Evolutionary conservation across 257 asterid species (phyloP).

Genomic region (Solanum bukasovii): DNA sequence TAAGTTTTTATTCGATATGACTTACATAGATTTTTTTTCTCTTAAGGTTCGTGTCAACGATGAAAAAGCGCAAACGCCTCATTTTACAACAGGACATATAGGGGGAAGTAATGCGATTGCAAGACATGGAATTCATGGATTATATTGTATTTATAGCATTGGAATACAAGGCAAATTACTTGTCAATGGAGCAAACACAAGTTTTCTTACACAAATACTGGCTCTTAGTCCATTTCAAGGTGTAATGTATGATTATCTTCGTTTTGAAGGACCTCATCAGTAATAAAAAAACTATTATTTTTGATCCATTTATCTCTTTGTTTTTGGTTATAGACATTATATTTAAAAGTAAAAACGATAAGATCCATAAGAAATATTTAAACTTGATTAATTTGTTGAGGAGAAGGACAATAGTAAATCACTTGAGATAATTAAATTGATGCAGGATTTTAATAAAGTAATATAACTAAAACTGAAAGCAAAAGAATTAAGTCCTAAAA

Average conservation of each 20-base stretch:
- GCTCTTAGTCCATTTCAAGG: constrained; percentile 3
- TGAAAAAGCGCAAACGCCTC: constrained; percentile 6
- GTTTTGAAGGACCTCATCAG: constrained; percentile 26
- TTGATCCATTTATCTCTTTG: not conserved
- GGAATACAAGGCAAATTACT: constrained; percentile 15
- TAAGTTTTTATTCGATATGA: not conserved
- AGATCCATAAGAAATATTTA: not conserved
- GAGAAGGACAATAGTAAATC: too few relatives aligned
- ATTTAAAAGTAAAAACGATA: not conserved
- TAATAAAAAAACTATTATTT: not conserved
- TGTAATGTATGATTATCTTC: constrained; percentile 47
- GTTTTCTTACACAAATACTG: constrained; percentile 26
- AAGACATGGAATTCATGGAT: constrained; percentile 33
- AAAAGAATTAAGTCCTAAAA: not conserved
- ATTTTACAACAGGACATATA: constrained; percentile 25
- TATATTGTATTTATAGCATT: constrained; percentile 1
- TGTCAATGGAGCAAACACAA: constrained; percentile 22
- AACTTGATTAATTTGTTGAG: too few relatives aligned
- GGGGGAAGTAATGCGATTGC: constrained; percentile 50
- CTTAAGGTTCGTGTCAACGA: constrained; percentile 34
- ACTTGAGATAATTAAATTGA: too few relatives aligned
- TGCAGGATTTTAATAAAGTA: too few relatives aligned
- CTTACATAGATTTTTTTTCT: too few relatives aligned
- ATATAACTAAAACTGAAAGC: too few relatives aligned
- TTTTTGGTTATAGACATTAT: not conserved